These are phyloP conservation scores for Bipolaris oryzae DNA, from an alignment of 2,329 filamentous ascomycete genomes.

Conservation along the genomic window DNA sequence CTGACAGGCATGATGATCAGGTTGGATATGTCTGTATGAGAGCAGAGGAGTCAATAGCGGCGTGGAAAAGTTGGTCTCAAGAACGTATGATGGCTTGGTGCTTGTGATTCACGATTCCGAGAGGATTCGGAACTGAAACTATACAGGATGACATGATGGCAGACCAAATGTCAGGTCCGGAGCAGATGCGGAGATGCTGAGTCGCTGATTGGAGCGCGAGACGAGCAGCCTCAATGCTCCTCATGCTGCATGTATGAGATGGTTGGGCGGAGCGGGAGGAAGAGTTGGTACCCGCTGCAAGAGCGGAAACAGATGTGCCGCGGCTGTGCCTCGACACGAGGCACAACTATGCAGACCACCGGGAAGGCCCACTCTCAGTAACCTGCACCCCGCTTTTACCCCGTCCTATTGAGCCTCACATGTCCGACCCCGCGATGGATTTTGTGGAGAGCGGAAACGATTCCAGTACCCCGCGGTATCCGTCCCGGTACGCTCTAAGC, in stretches of 20 bases:
- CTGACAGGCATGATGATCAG: slow-evolving; percentile 21
- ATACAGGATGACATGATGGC: background rate
- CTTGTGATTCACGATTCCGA: slow-evolving; percentile 3
- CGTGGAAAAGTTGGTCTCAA: background rate
- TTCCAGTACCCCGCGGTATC: background rate
- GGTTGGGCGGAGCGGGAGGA: background rate
- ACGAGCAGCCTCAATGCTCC: slow-evolving; percentile 4
- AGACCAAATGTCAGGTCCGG: background rate
- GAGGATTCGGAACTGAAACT: background rate
- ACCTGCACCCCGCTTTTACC: slow-evolving; percentile 20
- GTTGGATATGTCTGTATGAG: background rate
- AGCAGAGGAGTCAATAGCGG: background rate
- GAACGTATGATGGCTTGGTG: background rate
- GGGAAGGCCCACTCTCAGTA: background rate
- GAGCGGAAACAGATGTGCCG: background rate
- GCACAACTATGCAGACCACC: slow-evolving; percentile 1
- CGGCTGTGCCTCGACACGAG: slow-evolving; percentile 31
- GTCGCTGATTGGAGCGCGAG: slow-evolving; percentile 16
- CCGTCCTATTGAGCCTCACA: slow-evolving; percentile 7
- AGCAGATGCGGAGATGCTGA: slow-evolving; percentile 1
- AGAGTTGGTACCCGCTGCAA: background rate
- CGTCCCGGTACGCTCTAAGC: background rate
- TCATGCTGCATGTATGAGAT: background rate
- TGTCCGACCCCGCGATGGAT: background rate
- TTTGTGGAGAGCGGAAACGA: background rate